phyloP scores from a whole-genome alignment of 495 filamentous ascomycete genomes.

The Lepidopterella palustris region DNA sequence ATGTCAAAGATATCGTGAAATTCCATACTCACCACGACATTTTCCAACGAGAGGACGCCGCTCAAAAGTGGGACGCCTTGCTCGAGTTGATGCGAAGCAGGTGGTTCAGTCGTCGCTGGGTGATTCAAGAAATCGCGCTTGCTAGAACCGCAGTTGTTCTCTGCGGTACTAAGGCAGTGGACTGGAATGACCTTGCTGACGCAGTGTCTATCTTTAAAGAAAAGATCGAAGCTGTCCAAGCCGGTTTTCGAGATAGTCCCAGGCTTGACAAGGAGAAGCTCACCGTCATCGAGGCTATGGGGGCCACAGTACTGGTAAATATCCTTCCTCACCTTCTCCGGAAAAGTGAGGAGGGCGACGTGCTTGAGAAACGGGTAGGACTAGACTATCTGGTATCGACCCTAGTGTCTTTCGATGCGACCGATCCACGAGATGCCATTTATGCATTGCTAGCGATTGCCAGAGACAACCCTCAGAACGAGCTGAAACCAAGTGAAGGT shows the following conservation, averaged over 20 bases:
- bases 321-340: neutral
- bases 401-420: conserved; percentile 30
- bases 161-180: neutral
- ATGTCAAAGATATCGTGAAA: neutral
- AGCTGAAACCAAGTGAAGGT: neutral
- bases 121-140: neutral
- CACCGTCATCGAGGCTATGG: neutral
- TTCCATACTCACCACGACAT: neutral
- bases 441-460: conserved; percentile 34
- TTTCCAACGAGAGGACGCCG: neutral
- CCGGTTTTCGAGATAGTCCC: neutral
- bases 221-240: neutral
- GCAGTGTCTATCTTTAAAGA: neutral
- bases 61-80: neutral
- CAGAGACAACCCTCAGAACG: conserved; percentile 17
- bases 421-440: conserved; percentile 32
- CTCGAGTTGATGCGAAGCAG: neutral
- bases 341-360: neutral
- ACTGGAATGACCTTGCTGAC: neutral
- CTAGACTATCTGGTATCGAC: conserved; percentile 35
- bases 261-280: neutral
- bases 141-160: neutral
- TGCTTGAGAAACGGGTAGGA: neutral
- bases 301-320: neutral
- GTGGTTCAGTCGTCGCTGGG: conserved; percentile 1